A percentile compares a stretch with the other conserved stretches of the same genome.
These are phyloP conservation scores for Croton laevigatus DNA, from an alignment of 441 rosid genomes.

Conservation along the genomic window DNA sequence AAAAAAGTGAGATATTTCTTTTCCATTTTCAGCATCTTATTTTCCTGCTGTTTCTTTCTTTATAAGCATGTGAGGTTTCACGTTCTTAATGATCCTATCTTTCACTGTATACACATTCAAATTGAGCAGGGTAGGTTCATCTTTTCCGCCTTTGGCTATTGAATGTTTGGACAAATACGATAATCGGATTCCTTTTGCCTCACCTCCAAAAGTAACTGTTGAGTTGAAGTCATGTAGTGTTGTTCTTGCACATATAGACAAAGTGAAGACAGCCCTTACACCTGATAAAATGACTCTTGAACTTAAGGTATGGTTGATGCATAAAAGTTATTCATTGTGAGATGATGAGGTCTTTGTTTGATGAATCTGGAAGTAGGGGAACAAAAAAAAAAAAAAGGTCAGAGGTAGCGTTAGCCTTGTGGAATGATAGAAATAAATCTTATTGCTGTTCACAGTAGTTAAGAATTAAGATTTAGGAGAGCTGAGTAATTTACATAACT, in stretches of 20 bases:
- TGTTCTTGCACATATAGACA: slow-evolving; percentile 19
- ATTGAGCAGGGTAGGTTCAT: slow-evolving; percentile 56
- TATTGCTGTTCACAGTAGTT: not conserved
- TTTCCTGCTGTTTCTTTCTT: not conserved
- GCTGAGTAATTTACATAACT: not conserved
- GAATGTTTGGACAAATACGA: slow-evolving; percentile 51
- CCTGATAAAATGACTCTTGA: slow-evolving; percentile 30
- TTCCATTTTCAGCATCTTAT: not conserved
- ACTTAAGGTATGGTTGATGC: slow-evolving; percentile 41
- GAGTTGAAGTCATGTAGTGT: slow-evolving; percentile 23
- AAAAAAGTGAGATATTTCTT: not conserved
- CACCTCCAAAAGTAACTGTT: slow-evolving; percentile 37
- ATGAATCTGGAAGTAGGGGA: no score
- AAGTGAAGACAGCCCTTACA: slow-evolving; percentile 34
- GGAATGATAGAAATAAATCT: not conserved
- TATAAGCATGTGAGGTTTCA: no score
- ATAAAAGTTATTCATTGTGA: not conserved
- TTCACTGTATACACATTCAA: slow-evolving; percentile 4
- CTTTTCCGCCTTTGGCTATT: slow-evolving; percentile 34
- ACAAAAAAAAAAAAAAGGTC: no score
- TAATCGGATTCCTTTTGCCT: slow-evolving; percentile 43
- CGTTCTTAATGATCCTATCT: not conserved
- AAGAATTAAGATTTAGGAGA: no score
- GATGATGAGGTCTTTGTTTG: not conserved
- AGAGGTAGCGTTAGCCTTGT: no score